Base-by-base conservation (phyloP, 192 early-diverging fungal species). In the Cladochytrium replicatum region DNA sequence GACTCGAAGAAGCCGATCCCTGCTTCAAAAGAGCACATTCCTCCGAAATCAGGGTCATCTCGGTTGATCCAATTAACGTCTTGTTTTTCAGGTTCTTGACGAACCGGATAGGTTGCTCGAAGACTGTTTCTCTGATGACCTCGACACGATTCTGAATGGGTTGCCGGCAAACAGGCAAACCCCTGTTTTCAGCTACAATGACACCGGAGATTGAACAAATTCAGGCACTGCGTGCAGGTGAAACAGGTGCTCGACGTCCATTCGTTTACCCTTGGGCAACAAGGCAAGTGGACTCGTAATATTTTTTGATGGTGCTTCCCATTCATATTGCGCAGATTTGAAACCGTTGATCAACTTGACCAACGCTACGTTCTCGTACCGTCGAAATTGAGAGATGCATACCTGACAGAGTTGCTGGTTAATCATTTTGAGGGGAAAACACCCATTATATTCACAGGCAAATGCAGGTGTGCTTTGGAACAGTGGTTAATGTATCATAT, bases 161-260 rank as follows among this genome's bases (percentile, higher is more conserved):
- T 48, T 98, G 7, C 93, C 97, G 2, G 66, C 75, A 40, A 77
- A 84, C 41, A 77, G 97, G 0, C 93, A 98, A 54, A 97, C 94
- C 0, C 64, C 55, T 99, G 46, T 99, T 96, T 60, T 91, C 92
- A 6, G 97, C 97, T 19, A 99, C 97, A 8, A 89, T 97, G 85
- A 91, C 94, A 2, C 72, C 82, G 7, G 83, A 78, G 29, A 95
- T 99, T 31, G 61, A 94, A 47, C 76, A 73, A 11, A 62, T 95
- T 2, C 63, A 67, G 26, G 40, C 29, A 28, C 50, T 46, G 43
- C 38, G 0, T 24, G 32, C 23, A 52, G 25, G 29, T 52, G 28
- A 57, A 54, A 25, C 23, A 57, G 32, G 31, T 24, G 17, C n/a
- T n/a, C n/a, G n/a, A n/a, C n/a, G n/a, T n/a, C 61, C 67, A 8